These are phyloP conservation scores for Penicillium maclennaniae DNA, from an alignment of 495 filamentous ascomycete species.

Conservation along the genomic window DNA sequence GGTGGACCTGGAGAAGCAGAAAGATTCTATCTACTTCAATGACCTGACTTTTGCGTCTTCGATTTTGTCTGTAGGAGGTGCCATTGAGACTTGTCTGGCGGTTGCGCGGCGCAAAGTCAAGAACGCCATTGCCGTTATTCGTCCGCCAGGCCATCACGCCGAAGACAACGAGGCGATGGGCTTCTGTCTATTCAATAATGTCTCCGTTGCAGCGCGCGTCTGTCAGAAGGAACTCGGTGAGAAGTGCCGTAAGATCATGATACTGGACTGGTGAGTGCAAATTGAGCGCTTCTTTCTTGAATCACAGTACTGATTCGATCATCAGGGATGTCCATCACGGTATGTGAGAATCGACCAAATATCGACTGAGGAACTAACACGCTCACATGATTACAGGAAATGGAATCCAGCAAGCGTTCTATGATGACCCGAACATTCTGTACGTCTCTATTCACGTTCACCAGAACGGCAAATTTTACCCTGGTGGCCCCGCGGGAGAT, in stretches of 20 bases:
- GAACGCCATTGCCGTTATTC: slow-evolving; percentile 91
- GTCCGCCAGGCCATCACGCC: slow-evolving; percentile 93
- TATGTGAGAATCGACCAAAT: slow-evolving; percentile 18
- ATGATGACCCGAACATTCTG: slow-evolving; percentile 87
- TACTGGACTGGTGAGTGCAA: slow-evolving; percentile 86
- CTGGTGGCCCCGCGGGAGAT: slow-evolving; percentile 69
- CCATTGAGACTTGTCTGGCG: slow-evolving; percentile 87
- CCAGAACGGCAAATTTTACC: slow-evolving; percentile 79
- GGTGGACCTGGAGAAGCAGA: slow-evolving; percentile 56
- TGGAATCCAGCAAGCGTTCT: slow-evolving; percentile 94
- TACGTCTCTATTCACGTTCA: slow-evolving; percentile 98
- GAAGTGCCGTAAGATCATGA: slow-evolving; percentile 77
- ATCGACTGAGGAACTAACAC: neutral
- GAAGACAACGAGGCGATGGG: slow-evolving; percentile 81
- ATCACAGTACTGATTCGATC: slow-evolving; percentile 22
- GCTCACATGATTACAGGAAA: slow-evolving; percentile 58
- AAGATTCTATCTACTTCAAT: slow-evolving; percentile 90
- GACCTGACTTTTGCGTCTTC: slow-evolving; percentile 75
- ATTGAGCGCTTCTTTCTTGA: neutral
- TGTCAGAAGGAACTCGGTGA: slow-evolving; percentile 75
- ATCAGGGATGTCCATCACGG: slow-evolving; percentile 62
- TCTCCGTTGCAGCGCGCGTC: slow-evolving; percentile 79
- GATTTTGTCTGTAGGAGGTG: slow-evolving; percentile 82
- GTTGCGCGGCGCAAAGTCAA: slow-evolving; percentile 77
- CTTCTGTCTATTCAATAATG: slow-evolving; percentile 97